Base-by-base conservation (phyloP, 805 yeast genomes). In the Candida ponderosae region DNA sequence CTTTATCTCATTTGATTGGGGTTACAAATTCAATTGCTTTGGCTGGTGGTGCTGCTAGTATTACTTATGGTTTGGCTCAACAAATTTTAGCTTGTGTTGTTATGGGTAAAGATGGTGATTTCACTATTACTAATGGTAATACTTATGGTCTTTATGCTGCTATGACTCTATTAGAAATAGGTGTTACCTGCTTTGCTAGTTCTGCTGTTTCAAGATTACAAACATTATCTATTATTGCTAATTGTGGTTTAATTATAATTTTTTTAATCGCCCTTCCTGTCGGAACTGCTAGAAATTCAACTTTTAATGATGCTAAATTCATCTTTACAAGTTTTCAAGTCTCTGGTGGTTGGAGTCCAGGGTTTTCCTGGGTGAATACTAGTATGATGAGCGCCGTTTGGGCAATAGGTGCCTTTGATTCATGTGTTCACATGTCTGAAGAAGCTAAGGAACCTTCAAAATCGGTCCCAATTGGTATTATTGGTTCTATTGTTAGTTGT, bases 351-450 rank as follows among this genome's bases (percentile, higher is more conserved):
- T 79, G 83, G 78, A 68, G 77, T 10, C 57, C 54, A 29, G 83
- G 83, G 24, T 76, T 80, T 78, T 65, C 74, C 63, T 50, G 65
- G 45, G 51, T 70, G 37, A 62, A 76, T 47, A 59, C 56, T 37
- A 63, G 72, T 11, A 72, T 77, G 68, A 69, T 76, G 72, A 77
- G 86, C 0, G 76, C 79, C 3, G 72, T 80, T 42, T 81, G 90
- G 89, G 79, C 86, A 17, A 78, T 81, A 56, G 83, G 84, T 21
- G 79, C 83, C 0, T 79, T 78, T 55, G 88, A 81, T 53, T 72
- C 82, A 5, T 75, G 81, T 48, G 74, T 81, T 34, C 88, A 81
- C 58, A 75, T 79, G 79, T 67, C 81, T 14, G 89, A 81, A 56
- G 88, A 81, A 53, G 81, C 81, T 21, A 63, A 65, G 37, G 70